Evolutionary conservation across 1,284 basidiomycete genomes (phyloP).

Genomic region (Cryptococcus sp.): DNA sequence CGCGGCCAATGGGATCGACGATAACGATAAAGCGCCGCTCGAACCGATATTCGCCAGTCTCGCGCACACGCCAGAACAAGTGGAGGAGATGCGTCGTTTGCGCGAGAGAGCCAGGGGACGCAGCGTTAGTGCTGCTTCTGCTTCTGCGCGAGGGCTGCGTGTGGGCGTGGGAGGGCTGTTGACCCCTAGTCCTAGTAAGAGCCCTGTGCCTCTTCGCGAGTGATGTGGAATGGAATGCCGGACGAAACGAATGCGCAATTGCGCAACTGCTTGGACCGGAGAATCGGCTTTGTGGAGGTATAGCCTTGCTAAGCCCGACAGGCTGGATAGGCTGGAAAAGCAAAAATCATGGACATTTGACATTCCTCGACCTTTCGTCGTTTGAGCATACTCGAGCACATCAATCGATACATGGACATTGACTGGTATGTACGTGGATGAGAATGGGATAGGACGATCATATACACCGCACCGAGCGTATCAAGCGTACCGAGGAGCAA

Average conservation of each 20-base stretch:
- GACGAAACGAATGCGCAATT: not conserved
- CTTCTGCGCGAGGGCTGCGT: not conserved
- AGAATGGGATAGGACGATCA: no score
- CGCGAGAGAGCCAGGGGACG: constrained; percentile 22
- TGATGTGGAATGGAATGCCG: not conserved
- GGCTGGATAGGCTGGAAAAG: no score
- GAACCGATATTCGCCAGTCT: constrained; percentile 46
- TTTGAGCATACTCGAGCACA: no score
- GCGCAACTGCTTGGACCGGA: no score
- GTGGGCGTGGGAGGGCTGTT: constrained; percentile 4
- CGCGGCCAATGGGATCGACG: not conserved
- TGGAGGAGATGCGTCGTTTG: constrained; percentile 43
- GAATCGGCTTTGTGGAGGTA: no score
- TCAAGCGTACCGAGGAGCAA: no score
- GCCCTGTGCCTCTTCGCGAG: constrained; percentile 7
- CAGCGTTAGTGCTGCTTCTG: constrained; percentile 4
- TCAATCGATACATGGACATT: no score
- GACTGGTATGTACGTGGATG: no score
- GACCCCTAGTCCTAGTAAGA: constrained; percentile 16
- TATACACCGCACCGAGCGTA: no score
- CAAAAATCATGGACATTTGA: no score
- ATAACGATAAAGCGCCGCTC: not conserved
- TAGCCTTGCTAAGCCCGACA: no score
- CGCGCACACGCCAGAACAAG: constrained; percentile 47
- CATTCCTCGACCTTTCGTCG: no score